Conservation (phyloP, 2,329 filamentous ascomycete species). For the Rhinocladiella mackenziei region DNA sequence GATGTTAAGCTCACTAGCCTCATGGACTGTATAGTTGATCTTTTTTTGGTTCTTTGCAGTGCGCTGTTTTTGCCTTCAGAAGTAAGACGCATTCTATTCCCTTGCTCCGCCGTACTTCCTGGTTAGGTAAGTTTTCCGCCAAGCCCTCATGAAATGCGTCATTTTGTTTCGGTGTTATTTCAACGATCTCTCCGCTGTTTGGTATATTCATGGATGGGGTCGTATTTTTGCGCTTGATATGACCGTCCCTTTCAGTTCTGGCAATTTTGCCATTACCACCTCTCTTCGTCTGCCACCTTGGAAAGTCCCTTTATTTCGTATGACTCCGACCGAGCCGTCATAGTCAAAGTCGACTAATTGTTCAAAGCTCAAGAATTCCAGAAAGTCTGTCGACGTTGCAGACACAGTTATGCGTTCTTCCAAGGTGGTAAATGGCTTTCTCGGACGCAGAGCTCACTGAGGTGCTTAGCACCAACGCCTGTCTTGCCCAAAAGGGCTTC, state of each 20-base stretch:
- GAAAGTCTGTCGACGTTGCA: not conserved
- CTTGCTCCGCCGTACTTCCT: no score
- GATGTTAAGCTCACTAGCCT: no score
- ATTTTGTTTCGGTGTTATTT: no score
- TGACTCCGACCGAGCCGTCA: not conserved
- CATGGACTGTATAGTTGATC: no score
- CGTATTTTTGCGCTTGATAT: not conserved
- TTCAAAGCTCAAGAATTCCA: constrained; percentile 1
- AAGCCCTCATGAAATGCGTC: no score
- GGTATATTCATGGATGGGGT: not conserved
- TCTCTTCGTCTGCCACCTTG: not conserved
- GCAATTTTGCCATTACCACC: constrained; percentile 1
- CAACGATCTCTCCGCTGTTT: no score
- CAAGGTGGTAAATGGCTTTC: not conserved
- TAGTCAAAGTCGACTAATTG: not conserved
- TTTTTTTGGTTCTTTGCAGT: no score
- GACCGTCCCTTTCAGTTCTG: not conserved
- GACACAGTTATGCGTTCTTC: not conserved
- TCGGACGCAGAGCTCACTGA: not conserved
- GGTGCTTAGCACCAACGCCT: not conserved
- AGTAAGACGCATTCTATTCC: no score
- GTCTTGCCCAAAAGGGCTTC: no score
- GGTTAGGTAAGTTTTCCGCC: no score
- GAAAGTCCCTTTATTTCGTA: not conserved
- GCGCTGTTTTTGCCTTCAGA: no score